Conservation (phyloP, 2,329 filamentous ascomycete species). For the Polychaeton citri region DNA sequence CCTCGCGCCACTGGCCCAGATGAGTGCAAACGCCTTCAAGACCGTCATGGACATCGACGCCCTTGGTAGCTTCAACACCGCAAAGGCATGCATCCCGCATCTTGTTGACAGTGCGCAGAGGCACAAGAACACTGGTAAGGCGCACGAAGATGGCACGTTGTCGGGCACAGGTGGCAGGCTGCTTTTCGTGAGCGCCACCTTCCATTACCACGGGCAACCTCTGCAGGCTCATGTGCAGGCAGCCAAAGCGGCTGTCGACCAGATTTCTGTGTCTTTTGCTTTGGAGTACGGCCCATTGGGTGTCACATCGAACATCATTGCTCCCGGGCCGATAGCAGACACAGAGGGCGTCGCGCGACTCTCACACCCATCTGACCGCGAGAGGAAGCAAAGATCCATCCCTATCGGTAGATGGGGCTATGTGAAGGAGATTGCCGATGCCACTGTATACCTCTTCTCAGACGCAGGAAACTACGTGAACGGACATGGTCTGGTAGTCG, state of each 20-base stretch:
- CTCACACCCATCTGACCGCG: constrained; percentile 20
- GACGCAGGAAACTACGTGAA: constrained; percentile 79
- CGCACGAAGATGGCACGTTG: constrained; percentile 22
- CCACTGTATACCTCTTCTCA: constrained; percentile 78
- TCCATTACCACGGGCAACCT: constrained; percentile 79
- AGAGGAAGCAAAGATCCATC: constrained; percentile 31
- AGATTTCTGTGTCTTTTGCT: constrained; percentile 63
- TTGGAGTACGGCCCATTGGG: constrained; percentile 85
- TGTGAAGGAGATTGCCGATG: constrained; percentile 81
- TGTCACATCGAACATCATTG: constrained; percentile 75
- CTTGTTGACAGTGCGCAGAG: constrained; percentile 60
- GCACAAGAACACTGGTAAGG: constrained; percentile 46
- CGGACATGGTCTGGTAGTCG: constrained; percentile 63
- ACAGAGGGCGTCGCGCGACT: constrained; percentile 53
- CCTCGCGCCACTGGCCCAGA: constrained; percentile 66
- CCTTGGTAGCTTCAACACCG: constrained; percentile 82
- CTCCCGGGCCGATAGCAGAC: constrained; percentile 70
- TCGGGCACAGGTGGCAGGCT: constrained; percentile 62
- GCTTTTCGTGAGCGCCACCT: constrained; percentile 77
- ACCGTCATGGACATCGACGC: constrained; percentile 94
- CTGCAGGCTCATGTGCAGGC: constrained; percentile 82
- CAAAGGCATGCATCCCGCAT: constrained; percentile 80
- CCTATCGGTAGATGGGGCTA: constrained; percentile 66
- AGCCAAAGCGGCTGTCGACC: constrained; percentile 83
- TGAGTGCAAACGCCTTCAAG: constrained; percentile 85